Evolutionary conservation across 495 filamentous ascomycete genomes (phyloP).

Genomic region (Daldinia childiae): DNA sequence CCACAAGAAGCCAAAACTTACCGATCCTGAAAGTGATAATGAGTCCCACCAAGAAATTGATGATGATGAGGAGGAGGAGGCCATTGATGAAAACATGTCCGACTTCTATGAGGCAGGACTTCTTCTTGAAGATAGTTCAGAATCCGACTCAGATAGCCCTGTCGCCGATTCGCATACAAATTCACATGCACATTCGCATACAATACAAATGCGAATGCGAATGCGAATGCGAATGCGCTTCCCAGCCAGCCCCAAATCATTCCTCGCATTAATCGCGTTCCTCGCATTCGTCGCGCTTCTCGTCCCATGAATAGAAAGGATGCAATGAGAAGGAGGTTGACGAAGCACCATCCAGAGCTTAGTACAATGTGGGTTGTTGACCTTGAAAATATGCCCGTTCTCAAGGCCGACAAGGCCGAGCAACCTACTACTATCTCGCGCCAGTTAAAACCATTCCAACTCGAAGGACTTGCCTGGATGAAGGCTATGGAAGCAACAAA

Average conservation of each 20-base stretch:
- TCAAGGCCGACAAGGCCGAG: conserved; percentile 70
- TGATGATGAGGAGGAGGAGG: background rate
- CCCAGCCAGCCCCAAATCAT: background rate
- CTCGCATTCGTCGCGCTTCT: background rate
- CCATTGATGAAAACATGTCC: background rate
- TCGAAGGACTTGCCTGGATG: conserved; percentile 96
- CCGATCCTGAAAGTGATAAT: background rate
- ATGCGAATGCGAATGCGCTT: too few species aligned
- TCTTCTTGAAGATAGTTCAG: background rate
- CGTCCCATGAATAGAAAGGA: background rate
- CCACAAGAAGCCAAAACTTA: background rate
- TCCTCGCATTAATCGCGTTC: too few species aligned
- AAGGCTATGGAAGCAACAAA: conserved; percentile 81
- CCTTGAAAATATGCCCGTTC: conserved; percentile 70
- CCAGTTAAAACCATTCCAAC: conserved; percentile 88
- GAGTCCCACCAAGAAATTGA: background rate
- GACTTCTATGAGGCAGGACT: background rate
- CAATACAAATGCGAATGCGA: too few species aligned
- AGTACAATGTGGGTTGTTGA: conserved; percentile 85
- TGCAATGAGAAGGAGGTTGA: conserved; percentile 56
- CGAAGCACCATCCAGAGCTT: conserved; percentile 79
- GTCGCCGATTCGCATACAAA: background rate
- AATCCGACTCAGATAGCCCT: background rate
- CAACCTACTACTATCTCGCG: conserved; percentile 84
- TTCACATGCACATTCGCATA: background rate